Conservation (phyloP, 805 yeast genomes). For the Suhomyces pyralidae region DNA sequence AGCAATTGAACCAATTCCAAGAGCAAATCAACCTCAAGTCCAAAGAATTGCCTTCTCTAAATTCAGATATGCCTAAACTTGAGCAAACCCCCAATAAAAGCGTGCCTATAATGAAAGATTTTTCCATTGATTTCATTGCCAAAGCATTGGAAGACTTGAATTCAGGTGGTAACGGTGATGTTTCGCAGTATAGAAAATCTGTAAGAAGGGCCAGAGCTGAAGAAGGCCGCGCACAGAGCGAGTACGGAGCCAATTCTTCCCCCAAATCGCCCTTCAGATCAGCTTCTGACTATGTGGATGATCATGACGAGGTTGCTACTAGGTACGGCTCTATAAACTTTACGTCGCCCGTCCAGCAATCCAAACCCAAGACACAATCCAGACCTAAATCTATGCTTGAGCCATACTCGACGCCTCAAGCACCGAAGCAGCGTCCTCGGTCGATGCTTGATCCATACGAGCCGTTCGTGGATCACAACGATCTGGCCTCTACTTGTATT, state of each 20-base stretch:
- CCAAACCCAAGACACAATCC: not conserved
- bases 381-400: conserved; percentile 6
- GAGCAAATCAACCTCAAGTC: conserved; percentile 36
- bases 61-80: conserved; percentile 7
- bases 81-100: conserved; percentile 5
- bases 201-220: conserved; percentile 24
- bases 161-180: conserved; percentile 44
- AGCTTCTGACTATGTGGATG: conserved; percentile 33
- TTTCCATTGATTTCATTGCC: conserved; percentile 45
- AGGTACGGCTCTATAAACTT: conserved; percentile 33
- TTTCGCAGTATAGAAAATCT: conserved; percentile 38
- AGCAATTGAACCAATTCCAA: conserved; percentile 33
- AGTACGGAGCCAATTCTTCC: conserved; percentile 9
- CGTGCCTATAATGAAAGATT: conserved; percentile 40
- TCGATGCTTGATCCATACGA: conserved; percentile 12
- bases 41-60: conserved; percentile 24
- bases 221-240: not conserved
- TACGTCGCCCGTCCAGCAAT: conserved; percentile 7
- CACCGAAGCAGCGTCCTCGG: conserved; percentile 7
- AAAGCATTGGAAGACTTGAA: conserved; percentile 45
- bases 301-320: conserved; percentile 35
- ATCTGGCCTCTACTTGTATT: conserved; percentile 9
- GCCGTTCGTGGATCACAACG: conserved; percentile 2
- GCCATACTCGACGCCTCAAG: not conserved
- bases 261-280: conserved; percentile 17